Evolutionary conservation across 306 rosid genomes (phyloP).

Genomic region (Medicago ruthenica): DNA sequence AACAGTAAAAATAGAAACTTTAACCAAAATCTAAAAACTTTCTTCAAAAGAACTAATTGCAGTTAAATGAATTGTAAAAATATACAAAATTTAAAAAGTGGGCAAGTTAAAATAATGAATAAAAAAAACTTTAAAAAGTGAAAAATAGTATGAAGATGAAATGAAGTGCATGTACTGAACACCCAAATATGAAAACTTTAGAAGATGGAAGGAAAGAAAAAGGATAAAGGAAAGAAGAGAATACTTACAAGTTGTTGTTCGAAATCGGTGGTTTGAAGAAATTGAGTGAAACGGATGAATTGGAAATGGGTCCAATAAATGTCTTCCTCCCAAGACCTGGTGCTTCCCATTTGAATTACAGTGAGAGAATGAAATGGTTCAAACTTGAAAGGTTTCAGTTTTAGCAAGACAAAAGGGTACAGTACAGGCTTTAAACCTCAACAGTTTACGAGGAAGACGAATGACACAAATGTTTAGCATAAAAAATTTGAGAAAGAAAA

Average conservation of each 20-base stretch:
- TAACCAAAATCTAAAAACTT: constrained; percentile 1
- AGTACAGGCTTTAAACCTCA: too few relatives aligned
- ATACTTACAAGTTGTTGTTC: not conserved
- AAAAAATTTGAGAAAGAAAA: too few relatives aligned
- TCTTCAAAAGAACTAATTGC: not conserved
- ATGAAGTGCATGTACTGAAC: constrained; percentile 1
- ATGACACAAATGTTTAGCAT: too few relatives aligned
- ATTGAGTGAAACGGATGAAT: too few relatives aligned
- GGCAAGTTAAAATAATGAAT: not conserved
- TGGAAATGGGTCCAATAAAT: too few relatives aligned
- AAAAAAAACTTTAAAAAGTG: not conserved
- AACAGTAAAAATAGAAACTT: not conserved
- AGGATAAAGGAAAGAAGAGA: not conserved
- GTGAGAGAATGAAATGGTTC: too few relatives aligned
- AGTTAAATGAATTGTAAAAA: not conserved
- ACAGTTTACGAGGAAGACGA: too few relatives aligned
- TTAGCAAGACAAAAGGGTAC: too few relatives aligned
- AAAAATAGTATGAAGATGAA: not conserved
- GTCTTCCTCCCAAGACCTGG: too few relatives aligned
- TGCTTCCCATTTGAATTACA: too few relatives aligned
- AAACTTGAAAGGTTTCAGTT: too few relatives aligned
- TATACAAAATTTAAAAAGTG: not conserved
- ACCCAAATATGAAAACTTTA: not conserved
- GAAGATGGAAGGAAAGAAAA: not conserved
- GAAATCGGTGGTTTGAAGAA: not conserved